Percentiles rank a stretch among this genome's conserved stretches.
These are phyloP conservation scores for Magnaporthiopsis incrustans DNA, from an alignment of 2,329 filamentous ascomycete genomes.

Conservation along the genomic window DNA sequence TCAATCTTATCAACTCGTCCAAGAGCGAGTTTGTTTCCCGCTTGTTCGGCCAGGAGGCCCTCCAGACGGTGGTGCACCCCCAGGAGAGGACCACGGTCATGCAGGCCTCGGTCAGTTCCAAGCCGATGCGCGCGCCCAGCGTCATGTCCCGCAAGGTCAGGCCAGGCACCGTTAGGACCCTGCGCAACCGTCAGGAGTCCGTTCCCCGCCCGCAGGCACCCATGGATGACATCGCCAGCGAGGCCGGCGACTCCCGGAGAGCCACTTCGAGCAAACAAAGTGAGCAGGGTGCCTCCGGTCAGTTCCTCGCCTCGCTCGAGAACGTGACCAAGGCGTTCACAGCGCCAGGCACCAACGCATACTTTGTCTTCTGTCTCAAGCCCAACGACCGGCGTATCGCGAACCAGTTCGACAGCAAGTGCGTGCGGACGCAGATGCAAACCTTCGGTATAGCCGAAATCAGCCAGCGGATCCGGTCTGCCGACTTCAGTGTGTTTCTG, in stretches of 20 bases:
- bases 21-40: slow-evolving; percentile 84
- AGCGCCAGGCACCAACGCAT: slow-evolving; percentile 77
- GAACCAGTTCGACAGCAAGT: slow-evolving; percentile 98
- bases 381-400: slow-evolving; percentile 95
- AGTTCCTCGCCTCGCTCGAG: slow-evolving; percentile 83
- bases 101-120: slow-evolving; percentile 93
- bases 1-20: slow-evolving; percentile 85
- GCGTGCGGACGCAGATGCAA: slow-evolving; percentile 87
- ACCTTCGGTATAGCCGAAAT: slow-evolving; percentile 96
- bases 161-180: slow-evolving; percentile 27
- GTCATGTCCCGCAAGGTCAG: slow-evolving; percentile 75
- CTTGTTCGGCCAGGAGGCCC: slow-evolving; percentile 90
- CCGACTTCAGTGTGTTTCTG: slow-evolving; percentile 92
- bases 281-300: slow-evolving; percentile 82
- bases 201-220: slow-evolving; percentile 27
- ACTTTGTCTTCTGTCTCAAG: slow-evolving; percentile 96
- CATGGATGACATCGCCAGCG: slow-evolving; percentile 36
- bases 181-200: slow-evolving; percentile 24
- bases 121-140: slow-evolving; percentile 84
- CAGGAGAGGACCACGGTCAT: slow-evolving; percentile 85
- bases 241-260: slow-evolving; percentile 34
- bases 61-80: slow-evolving; percentile 90
- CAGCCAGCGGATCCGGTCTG: slow-evolving; percentile 82
- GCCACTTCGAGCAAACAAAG: slow-evolving; percentile 33
- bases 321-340: slow-evolving; percentile 84